A percentile compares a stretch with the other conserved stretches of the same genome.
Evolutionary conservation across 1,284 basidiomycete genomes (phyloP).

Genomic region (Cutaneotrichosporon dermatis): DNA sequence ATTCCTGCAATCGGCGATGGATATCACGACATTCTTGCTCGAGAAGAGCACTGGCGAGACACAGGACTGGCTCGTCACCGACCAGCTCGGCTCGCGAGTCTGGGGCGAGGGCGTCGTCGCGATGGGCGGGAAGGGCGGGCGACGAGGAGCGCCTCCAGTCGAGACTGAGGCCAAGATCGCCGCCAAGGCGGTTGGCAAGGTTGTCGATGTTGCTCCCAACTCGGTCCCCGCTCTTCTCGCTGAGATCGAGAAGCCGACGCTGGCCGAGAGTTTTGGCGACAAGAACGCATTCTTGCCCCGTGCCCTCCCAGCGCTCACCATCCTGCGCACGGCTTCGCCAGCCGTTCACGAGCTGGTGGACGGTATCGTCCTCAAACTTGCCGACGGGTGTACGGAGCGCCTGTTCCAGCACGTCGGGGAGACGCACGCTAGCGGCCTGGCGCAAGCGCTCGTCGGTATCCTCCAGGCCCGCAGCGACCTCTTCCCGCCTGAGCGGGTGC

Average conservation of each 20-base stretch:
- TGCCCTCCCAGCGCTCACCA: constrained; percentile 11
- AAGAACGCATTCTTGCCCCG: constrained; percentile 24
- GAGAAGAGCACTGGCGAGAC: constrained; percentile 22
- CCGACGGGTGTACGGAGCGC: constrained; percentile 16
- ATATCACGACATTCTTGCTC: constrained; percentile 31
- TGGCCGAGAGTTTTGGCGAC: constrained; percentile 37
- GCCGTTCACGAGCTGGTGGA: constrained; percentile 5
- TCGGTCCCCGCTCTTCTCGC: constrained; percentile 70
- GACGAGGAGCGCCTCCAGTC: constrained; percentile 12
- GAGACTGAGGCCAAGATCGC: constrained; percentile 37
- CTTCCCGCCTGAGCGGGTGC: constrained; percentile 16
- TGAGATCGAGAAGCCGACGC: constrained; percentile 61
- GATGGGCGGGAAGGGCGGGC: constrained; percentile 36
- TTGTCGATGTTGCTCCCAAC: constrained; percentile 51
- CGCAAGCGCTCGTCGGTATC: constrained; percentile 21
- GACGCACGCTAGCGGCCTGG: background rate
- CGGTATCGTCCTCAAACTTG: constrained; percentile 16
- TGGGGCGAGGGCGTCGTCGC: constrained; percentile 42
- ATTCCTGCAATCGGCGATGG: constrained; percentile 36
- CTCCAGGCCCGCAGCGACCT: constrained; percentile 16
- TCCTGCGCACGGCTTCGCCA: constrained; percentile 1
- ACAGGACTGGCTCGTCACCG: constrained; percentile 32
- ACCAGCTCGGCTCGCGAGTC: constrained; percentile 30
- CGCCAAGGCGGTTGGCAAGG: constrained; percentile 24
- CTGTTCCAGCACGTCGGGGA: constrained; percentile 10